Evolutionary conservation across 352 stramenopile genomes (phyloP).

Genomic region (Hyaloperonospora brassicae): DNA sequence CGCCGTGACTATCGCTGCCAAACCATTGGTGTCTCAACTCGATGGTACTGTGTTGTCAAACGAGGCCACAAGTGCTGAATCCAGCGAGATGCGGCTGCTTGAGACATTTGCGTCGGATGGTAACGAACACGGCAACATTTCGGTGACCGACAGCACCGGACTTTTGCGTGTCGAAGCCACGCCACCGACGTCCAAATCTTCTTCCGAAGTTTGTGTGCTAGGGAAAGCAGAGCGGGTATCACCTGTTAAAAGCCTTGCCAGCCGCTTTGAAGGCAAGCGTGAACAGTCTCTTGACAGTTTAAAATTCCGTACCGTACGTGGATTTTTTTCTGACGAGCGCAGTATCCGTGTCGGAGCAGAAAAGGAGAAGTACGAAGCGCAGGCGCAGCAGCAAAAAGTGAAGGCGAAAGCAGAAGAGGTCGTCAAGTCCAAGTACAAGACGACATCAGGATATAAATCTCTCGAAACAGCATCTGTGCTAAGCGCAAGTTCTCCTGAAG

Average conservation of each 20-base stretch:
- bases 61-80: background rate
- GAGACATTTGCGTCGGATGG: background rate
- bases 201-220: background rate
- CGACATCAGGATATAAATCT: slow-evolving; percentile 13
- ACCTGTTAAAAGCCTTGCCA: slow-evolving; percentile 32
- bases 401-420: slow-evolving; percentile 29
- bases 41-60: background rate
- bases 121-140: background rate
- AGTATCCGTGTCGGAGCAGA: slow-evolving; percentile 30
- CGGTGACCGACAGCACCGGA: slow-evolving; percentile 4
- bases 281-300: slow-evolving; percentile 31
- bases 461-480: slow-evolving; percentile 6
- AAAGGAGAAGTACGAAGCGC: slow-evolving; percentile 32
- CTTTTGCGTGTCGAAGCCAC: slow-evolving; percentile 13
- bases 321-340: slow-evolving; percentile 31
- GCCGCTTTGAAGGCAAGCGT: slow-evolving; percentile 31
- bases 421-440: slow-evolving; percentile 29
- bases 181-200: slow-evolving; percentile 4
- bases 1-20: slow-evolving; percentile 8
- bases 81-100: background rate
- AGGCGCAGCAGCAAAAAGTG: slow-evolving; percentile 25
- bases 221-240: slow-evolving; percentile 23
- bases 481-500: background rate
- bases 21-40: background rate
- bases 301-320: slow-evolving; percentile 34